Conservation (phyloP, 2,329 filamentous ascomycete species). For the Cladosporium velox region DNA sequence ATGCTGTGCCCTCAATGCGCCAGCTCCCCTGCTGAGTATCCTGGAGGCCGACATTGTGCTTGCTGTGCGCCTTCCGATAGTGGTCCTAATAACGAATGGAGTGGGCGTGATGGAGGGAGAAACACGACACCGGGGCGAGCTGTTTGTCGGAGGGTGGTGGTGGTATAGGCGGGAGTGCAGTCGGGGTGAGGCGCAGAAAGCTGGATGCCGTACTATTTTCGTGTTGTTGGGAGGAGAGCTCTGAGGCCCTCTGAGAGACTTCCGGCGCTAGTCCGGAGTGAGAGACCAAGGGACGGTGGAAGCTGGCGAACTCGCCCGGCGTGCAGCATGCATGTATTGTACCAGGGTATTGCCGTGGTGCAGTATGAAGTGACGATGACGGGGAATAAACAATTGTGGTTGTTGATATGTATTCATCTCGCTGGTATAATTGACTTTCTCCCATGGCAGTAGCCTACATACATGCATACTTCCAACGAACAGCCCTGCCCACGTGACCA, state of each 20-base stretch:
- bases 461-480: neutral
- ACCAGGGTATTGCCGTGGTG: neutral
- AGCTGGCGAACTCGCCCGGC: neutral
- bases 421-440: neutral
- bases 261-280: neutral
- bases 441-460: neutral
- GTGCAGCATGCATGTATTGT: neutral
- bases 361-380: neutral
- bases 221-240: slow-evolving; percentile 11
- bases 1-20: slow-evolving; percentile 37
- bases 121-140: slow-evolving; percentile 10
- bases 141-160: neutral
- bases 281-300: neutral
- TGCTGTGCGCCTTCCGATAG: neutral
- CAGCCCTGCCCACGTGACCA: neutral
- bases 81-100: slow-evolving; percentile 14
- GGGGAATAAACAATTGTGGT: neutral
- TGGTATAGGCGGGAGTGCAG: slow-evolving; percentile 4
- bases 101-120: slow-evolving; percentile 15
- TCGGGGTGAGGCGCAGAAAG: slow-evolving; percentile 5
- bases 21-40: slow-evolving; percentile 36
- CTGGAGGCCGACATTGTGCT: slow-evolving; percentile 14
- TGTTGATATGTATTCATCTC: neutral
- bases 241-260: neutral
- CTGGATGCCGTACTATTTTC: slow-evolving; percentile 15